Conservation (phyloP, 2,329 filamentous ascomycete genomes). For the Colletotrichum echinochloae region DNA sequence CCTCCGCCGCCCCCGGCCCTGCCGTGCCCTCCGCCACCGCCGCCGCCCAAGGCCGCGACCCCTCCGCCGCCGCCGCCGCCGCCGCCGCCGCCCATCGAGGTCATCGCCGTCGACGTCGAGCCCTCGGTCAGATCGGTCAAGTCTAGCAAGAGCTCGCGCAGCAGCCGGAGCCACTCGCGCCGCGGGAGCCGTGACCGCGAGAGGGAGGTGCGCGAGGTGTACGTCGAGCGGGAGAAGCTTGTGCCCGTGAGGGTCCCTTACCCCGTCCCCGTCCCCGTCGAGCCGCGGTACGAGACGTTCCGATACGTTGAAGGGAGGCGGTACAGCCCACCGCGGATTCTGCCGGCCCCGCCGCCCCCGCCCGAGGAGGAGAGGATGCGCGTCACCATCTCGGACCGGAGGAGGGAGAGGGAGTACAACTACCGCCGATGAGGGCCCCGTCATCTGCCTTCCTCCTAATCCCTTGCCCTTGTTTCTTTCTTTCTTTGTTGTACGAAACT, state of each 20-base stretch:
- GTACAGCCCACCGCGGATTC: conserved; percentile 48
- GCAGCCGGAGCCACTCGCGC: conserved; percentile 46
- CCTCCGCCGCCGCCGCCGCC: conserved; percentile 28
- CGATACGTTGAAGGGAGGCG: conserved; percentile 64
- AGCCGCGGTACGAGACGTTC: conserved; percentile 60
- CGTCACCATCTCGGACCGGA: conserved; percentile 51
- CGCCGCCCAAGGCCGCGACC: conserved; percentile 38
- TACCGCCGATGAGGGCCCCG: conserved; percentile 5
- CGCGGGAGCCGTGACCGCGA: conserved; percentile 41
- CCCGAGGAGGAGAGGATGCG: conserved; percentile 49
- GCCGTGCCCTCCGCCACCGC: conserved; percentile 45
- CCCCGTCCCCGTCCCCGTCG: conserved; percentile 52
- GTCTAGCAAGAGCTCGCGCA: conserved; percentile 37
- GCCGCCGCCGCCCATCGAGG: conserved; percentile 43
- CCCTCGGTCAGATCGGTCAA: conserved; percentile 40
- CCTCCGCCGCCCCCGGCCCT: conserved; percentile 41
- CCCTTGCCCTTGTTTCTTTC: neutral
- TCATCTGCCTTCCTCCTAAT: neutral
- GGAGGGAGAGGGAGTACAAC: conserved; percentile 49
- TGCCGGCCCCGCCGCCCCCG: conserved; percentile 48
- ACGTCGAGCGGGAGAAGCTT: conserved; percentile 64
- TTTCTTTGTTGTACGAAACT: neutral
- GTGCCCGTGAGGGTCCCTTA: conserved; percentile 58
- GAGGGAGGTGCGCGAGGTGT: conserved; percentile 53
- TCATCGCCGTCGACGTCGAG: conserved; percentile 47